Conservation (phyloP, 305 asterid genomes). For the Rubia occidens region DNA sequence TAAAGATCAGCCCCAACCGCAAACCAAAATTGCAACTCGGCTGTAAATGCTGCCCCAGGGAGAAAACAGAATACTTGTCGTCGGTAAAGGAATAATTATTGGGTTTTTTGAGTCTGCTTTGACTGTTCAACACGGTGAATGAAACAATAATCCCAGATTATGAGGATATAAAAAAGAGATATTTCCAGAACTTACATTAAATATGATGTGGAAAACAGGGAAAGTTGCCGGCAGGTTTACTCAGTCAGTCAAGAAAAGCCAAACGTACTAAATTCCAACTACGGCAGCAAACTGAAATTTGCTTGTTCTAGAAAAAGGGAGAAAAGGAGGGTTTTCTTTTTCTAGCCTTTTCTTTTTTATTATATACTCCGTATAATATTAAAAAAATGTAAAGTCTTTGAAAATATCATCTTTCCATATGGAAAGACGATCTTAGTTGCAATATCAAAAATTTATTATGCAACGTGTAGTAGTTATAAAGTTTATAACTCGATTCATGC, state of each 20-base stretch:
- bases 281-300: background rate
- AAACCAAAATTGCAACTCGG: conserved; percentile 5
- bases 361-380: background rate
- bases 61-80: conserved; percentile 8
- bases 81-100: conserved; percentile 18
- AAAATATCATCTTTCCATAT: too few relatives aligned
- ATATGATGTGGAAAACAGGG: background rate
- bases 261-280: background rate
- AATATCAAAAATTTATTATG: too few relatives aligned
- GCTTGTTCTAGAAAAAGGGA: background rate
- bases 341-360: background rate
- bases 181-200: background rate
- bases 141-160: conserved; percentile 18
- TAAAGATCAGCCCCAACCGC: conserved; percentile 3
- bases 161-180: conserved; percentile 1
- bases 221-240: conserved; percentile 17
- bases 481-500: too few relatives aligned
- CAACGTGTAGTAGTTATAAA: too few relatives aligned
- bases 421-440: too few relatives aligned
- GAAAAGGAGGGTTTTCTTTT: background rate
- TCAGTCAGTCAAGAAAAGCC: conserved; percentile 5
- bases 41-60: background rate
- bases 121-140: conserved; percentile 30
- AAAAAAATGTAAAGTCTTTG: too few relatives aligned
- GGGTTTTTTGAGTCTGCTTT: conserved; percentile 9